Percentiles rank a stretch among this genome's conserved stretches.
These are phyloP conservation scores for Vitis vinifera DNA, from an alignment of 164 flowering plant genomes.

Conservation along the genomic window ASM3070453v1 NC_081821.1:8548501-8549000, in stretches of 20 bases:
- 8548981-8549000: slow-evolving; percentile 84
- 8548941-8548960: slow-evolving; percentile 92
- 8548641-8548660: no score
- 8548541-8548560: no score
- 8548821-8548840: slow-evolving; percentile 43
- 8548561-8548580: no score
- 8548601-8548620: no score
- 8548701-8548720: no score
- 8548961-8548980: slow-evolving; percentile 97
- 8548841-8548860: slow-evolving; percentile 87
- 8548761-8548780: neutral
- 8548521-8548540: no score
- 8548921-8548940: slow-evolving; percentile 98
- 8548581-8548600: no score
- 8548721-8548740: no score
- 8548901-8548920: slow-evolving; percentile 80
- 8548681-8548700: no score
- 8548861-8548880: slow-evolving; percentile 76
- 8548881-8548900: slow-evolving; percentile 87
- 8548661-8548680: no score
- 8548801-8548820: neutral
- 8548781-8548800: neutral
- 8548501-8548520: no score
- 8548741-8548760: neutral
- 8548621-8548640: no score